Conservation (phyloP, 306 rosid genomes). For the Herpetospermum pedunculosum region DNA sequence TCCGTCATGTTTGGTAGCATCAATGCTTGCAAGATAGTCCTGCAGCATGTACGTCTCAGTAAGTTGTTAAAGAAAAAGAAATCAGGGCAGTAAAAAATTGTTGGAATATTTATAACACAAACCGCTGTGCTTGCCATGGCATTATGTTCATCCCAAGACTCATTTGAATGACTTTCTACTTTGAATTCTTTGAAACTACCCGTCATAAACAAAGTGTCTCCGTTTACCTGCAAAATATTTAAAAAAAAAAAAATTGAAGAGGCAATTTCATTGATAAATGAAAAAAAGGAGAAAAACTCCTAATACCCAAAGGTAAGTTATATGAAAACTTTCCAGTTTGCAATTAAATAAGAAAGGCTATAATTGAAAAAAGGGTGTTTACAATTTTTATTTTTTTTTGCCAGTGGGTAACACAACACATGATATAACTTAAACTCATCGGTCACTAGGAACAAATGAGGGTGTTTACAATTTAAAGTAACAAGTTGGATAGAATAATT, state of each 20-base stretch:
- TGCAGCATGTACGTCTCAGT: slow-evolving; percentile 29
- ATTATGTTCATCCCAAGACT: slow-evolving; percentile 68
- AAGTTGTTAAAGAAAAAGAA: slow-evolving; percentile 11
- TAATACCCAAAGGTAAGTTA: too few relatives aligned
- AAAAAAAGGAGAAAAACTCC: too few relatives aligned
- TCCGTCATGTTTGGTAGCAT: slow-evolving; percentile 55
- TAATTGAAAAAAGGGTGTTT: too few relatives aligned
- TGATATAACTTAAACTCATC: too few relatives aligned
- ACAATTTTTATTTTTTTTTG: too few relatives aligned
- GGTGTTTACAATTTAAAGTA: too few relatives aligned
- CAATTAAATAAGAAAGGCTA: too few relatives aligned
- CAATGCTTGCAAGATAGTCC: slow-evolving; percentile 93
- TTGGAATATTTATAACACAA: slow-evolving; percentile 15
- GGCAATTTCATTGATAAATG: too few relatives aligned
- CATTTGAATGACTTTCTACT: slow-evolving; percentile 53
- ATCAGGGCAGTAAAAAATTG: slow-evolving; percentile 3
- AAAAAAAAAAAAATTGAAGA: too few relatives aligned
- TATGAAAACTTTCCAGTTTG: too few relatives aligned
- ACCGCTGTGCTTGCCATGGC: slow-evolving; percentile 84
- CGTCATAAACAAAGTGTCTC: slow-evolving; percentile 87
- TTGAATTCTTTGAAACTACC: slow-evolving; percentile 84
- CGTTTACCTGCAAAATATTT: slow-evolving; percentile 65
- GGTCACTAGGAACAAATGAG: too few relatives aligned
- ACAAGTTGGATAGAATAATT: not conserved
- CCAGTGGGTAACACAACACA: too few relatives aligned